phyloP scores from a whole-genome alignment of 2,329 filamentous ascomycete species.

The Alternaria sp. region DNA sequence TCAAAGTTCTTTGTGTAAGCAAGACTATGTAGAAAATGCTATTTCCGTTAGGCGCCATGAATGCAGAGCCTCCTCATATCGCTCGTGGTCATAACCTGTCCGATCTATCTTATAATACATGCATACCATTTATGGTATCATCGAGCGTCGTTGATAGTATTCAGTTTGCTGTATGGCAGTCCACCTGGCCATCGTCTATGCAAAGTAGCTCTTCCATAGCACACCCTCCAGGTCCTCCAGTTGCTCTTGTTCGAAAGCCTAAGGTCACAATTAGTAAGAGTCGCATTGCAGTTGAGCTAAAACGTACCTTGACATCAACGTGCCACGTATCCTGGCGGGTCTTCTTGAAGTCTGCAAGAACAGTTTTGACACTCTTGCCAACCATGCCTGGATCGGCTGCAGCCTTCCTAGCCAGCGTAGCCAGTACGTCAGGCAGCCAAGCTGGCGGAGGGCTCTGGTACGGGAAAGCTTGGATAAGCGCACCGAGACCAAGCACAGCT shows the following conservation, averaged over 20 bases:
- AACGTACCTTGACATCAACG: conserved; percentile 91
- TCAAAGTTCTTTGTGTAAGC: conserved; percentile 6
- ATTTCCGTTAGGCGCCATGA: conserved; percentile 9
- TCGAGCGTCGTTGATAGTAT: neutral
- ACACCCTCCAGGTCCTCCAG: conserved; percentile 95
- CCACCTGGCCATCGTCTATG: conserved; percentile 56
- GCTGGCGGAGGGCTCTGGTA: conserved; percentile 89
- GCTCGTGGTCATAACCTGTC: conserved; percentile 3
- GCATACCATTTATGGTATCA: neutral
- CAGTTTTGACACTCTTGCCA: conserved; percentile 92
- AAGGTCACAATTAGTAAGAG: conserved; percentile 16
- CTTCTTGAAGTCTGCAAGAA: conserved; percentile 98
- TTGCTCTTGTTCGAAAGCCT: conserved; percentile 88
- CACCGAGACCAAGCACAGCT: conserved; percentile 88
- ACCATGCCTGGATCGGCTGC: conserved; percentile 90
- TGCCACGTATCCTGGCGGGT: conserved; percentile 98
- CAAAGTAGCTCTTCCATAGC: conserved; percentile 99
- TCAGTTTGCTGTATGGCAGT: neutral
- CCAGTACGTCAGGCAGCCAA: conserved; percentile 94
- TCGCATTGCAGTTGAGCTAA: neutral
- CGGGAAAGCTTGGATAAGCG: conserved; percentile 93
- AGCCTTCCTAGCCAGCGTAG: conserved; percentile 82
- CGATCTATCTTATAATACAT: conserved; percentile 22
- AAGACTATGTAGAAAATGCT: conserved; percentile 14
- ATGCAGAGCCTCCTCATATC: conserved; percentile 16